phyloP scores from a whole-genome alignment of 257 asterid species.

The Solanum ahanhuiri region DNA sequence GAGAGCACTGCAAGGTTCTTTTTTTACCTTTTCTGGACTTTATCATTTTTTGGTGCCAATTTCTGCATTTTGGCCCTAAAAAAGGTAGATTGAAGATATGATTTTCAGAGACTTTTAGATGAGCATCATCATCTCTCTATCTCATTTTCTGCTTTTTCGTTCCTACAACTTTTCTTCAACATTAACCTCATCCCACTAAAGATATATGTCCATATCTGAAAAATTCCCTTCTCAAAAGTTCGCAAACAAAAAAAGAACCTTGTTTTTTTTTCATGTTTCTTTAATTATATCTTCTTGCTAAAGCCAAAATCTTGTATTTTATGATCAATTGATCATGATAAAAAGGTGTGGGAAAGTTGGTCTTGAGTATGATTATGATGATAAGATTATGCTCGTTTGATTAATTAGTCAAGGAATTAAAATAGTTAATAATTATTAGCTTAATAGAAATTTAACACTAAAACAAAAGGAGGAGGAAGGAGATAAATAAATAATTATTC shows the following conservation, averaged over 20 bases:
- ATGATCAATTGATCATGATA: not conserved
- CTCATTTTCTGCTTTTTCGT: not conserved
- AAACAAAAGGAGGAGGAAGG: not conserved
- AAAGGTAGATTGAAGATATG: slow-evolving; percentile 9
- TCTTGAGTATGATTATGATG: not conserved
- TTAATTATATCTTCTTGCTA: not conserved
- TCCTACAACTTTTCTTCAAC: not conserved
- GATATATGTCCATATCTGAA: not conserved
- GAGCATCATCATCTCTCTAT: slow-evolving; percentile 10
- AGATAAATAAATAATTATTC: not conserved
- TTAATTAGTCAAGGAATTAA: not conserved
- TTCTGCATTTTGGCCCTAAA: slow-evolving; percentile 1
- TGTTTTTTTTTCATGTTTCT: not conserved
- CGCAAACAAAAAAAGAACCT: not conserved
- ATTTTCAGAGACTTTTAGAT: not conserved
- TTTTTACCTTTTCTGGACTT: not conserved
- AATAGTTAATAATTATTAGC: not conserved
- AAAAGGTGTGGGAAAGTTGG: not conserved
- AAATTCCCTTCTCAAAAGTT: slow-evolving; percentile 7
- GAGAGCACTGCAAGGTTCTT: not conserved
- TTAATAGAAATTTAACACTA: not conserved
- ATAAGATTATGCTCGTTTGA: not conserved
- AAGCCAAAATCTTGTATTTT: slow-evolving; percentile 1
- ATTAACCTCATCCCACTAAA: slow-evolving; percentile 12
- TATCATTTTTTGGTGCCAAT: slow-evolving; percentile 2